Percentiles rank a stretch among this genome's conserved stretches.
Evolutionary conservation across 192 early-diverging fungal species (phyloP).

Genomic region (Diversispora epigaea): DNA sequence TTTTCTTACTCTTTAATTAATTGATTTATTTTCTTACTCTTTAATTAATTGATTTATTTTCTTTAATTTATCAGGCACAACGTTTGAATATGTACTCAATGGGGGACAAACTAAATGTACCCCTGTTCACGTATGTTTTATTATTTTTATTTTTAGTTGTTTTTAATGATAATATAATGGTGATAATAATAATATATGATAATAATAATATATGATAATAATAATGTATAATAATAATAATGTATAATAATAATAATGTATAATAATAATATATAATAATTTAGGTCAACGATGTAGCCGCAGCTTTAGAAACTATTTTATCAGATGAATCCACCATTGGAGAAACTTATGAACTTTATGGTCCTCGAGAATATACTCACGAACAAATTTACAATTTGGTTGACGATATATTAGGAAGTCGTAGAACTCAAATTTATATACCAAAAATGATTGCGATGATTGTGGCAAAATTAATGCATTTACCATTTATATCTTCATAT

Average conservation of each 20-base stretch:
- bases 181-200: neutral
- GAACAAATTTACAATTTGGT: constrained; percentile 71
- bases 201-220: neutral
- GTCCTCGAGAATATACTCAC: constrained; percentile 73
- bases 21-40: constrained; percentile 11
- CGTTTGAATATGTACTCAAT: constrained; percentile 64
- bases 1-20: neutral
- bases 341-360: constrained; percentile 83
- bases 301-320: constrained; percentile 73
- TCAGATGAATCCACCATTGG: constrained; percentile 73
- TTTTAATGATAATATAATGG: constrained; percentile 26
- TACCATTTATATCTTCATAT: constrained; percentile 73
- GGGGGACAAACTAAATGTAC: constrained; percentile 63
- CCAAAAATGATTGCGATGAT: constrained; percentile 74
- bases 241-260: neutral
- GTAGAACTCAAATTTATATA: constrained; percentile 50
- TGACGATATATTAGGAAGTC: constrained; percentile 56
- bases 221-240: neutral
- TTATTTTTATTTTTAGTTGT: neutral
- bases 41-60: constrained; percentile 28
- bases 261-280: neutral
- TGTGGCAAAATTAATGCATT: constrained; percentile 61
- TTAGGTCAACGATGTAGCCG: constrained; percentile 82
- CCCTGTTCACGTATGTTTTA: constrained; percentile 63
- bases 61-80: constrained; percentile 40